Base-by-base conservation (phyloP, 2,329 filamentous ascomycete genomes). In the Verticillium nubilum region DNA sequence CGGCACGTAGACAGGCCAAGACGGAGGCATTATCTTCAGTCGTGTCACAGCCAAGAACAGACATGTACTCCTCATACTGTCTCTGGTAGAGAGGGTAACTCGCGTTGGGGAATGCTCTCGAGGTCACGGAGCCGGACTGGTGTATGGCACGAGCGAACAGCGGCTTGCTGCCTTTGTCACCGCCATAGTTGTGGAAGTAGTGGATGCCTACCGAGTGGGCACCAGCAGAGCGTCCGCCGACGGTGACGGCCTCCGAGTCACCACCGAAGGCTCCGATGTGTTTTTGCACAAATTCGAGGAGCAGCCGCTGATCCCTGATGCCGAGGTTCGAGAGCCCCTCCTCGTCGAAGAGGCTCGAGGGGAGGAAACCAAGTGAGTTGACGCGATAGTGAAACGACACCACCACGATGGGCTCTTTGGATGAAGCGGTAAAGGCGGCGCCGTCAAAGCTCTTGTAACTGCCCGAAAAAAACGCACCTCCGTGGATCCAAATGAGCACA, bases 151-250 rank as follows among this genome's bases (percentile, higher is more conserved):
- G 64, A 0, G 71, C 67, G 47, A 76, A 75, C 4, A 74, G 60
- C 0, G 69, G 68, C 62, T 70, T 64, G 2, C 56, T 54, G 3
- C 65, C 67, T 19, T 67, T 35, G 42, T 70, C 65, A 5, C 67
- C 65, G 3, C 67, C 71, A 15, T 74, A 76, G 47, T 73, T 75
- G 56, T 75, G 72, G 33, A 74, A 74, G 33, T 75, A 73, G 54
- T 74, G 71, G 2, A 75, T 72, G 6, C 72, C 73, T 0, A 73
- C 71, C 0, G 73, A 74, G 59, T 75, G 73, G 7, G 70, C 65
- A 54, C 85, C 84, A 0, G 84, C 82, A 10, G 78, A 81, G 61
- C 83, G 79, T 0, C 85, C 84, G 59, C 77, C 78, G 19, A 86
- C 76, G 0, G 81, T 84, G 0, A 87, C 79, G 6, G 78, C 74